Base-by-base conservation (phyloP, 2,329 filamentous ascomycete genomes). In the Colletotrichum viniferum region DNA sequence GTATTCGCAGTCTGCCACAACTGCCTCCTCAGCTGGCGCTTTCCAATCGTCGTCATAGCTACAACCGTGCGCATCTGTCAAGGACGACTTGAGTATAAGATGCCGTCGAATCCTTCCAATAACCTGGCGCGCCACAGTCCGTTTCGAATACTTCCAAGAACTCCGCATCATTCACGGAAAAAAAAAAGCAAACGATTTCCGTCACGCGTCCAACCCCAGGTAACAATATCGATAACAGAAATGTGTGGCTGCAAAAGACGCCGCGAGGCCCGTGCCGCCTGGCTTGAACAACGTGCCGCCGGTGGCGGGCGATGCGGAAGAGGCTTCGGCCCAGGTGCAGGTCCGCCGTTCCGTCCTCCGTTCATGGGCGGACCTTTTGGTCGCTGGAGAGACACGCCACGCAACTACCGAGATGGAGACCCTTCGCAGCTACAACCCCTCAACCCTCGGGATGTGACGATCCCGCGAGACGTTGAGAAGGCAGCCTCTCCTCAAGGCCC, bases 251-350 rank as follows among this genome's bases (percentile, higher is more conserved):
- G 73, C 43, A 61, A 71, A 60, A 72, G 32, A 72, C 73, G 73
- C 34, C 73, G 73, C 30, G 73, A 69, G 16, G 73, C 73, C 56
- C 73, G 73, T 13, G 55, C 64, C 14, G 73, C 73, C n/a, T 75
- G 73, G 73, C 38, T 75, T 26, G 73, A 75, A 58, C 69, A 73
- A 28, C 73, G 69, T 12, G 62, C 69, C 24, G 69, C 43, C 3
- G 62, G 43, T 43, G 38, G 69, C 13, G 56, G 73, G 12, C 56
- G 30, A 67, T 66, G 72, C 30, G 56, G 62, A 48, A 56, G 69
- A n/a, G 30, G 32, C 18, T 67, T 66, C 18, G 55, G 68, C 24
- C 30, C 68, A 14, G 24, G 43, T 43, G 14, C 52, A 7, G 73
- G 62, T 28, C 62, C 55, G 18, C 52, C 38, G 2, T 55, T 61